Percentiles rank a stretch among this genome's conserved stretches.
These are phyloP conservation scores for Skeletonema potamos DNA, from an alignment of 108 stramenopile genomes.

Conservation along the genomic window DNA sequence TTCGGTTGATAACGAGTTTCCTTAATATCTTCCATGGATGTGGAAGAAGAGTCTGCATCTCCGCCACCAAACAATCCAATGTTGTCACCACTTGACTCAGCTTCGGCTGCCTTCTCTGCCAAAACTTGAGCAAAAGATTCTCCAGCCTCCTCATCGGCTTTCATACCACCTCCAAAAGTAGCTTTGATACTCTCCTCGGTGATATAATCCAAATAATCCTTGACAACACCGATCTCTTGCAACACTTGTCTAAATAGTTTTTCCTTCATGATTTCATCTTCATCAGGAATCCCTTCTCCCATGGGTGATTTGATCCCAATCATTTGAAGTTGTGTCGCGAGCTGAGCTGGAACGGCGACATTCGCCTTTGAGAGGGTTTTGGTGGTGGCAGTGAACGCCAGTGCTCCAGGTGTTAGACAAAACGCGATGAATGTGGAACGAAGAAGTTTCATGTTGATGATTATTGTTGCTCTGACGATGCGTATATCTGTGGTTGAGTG, in stretches of 20 bases:
- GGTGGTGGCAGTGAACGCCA: neutral
- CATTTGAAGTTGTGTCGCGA: neutral
- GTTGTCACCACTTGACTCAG: neutral
- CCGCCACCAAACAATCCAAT: constrained; percentile 21
- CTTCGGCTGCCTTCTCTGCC: neutral
- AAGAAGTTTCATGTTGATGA: neutral
- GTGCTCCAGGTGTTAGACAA: neutral
- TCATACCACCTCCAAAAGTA: neutral
- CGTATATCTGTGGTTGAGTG: neutral
- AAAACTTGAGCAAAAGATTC: neutral
- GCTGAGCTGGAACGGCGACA: neutral
- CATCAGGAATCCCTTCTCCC: neutral
- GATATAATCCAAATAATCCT: neutral
- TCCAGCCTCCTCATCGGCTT: neutral
- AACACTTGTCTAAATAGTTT: neutral
- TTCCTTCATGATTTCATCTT: neutral
- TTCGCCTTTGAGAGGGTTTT: neutral
- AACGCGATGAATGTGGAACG: constrained; percentile 1
- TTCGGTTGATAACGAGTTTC: constrained; percentile 17
- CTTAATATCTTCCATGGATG: neutral
- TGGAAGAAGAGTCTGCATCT: neutral
- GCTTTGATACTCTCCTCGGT: constrained; percentile 1
- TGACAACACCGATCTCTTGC: neutral
- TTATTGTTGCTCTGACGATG: neutral
- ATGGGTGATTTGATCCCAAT: neutral